phyloP scores from a whole-genome alignment of 1,139 yeast species.

The Pichia sp. region DNA sequence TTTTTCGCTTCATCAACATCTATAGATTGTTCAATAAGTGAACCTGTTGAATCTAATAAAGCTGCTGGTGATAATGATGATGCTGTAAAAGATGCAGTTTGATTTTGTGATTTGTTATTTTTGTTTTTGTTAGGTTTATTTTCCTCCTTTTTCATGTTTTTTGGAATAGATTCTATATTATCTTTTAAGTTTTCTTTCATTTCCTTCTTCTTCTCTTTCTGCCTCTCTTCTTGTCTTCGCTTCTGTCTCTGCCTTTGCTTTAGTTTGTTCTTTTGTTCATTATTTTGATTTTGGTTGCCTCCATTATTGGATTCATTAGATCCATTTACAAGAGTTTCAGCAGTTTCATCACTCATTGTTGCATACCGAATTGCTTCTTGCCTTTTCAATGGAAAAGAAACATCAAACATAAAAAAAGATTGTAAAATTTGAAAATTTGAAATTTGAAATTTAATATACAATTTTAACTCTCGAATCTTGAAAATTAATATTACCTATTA shows the following conservation, averaged over 20 bases:
- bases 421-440: neutral
- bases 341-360: neutral
- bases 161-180: neutral
- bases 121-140: neutral
- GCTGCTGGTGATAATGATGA: neutral
- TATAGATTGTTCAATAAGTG: neutral
- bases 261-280: neutral
- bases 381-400: no score
- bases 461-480: no score
- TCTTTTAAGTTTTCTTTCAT: neutral
- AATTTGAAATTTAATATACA: neutral
- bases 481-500: no score
- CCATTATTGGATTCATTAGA: neutral
- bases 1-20: neutral
- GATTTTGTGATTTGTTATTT: neutral
- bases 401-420: neutral
- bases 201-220: neutral
- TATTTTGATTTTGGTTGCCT: neutral
- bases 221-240: neutral
- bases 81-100: neutral
- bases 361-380: neutral
- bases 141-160: neutral
- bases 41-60: no score
- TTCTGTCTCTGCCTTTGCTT: slow-evolving; percentile 4
- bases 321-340: neutral